Conservation (phyloP, 1,139 yeast species). For the Kodamaea fungicola region DNA sequence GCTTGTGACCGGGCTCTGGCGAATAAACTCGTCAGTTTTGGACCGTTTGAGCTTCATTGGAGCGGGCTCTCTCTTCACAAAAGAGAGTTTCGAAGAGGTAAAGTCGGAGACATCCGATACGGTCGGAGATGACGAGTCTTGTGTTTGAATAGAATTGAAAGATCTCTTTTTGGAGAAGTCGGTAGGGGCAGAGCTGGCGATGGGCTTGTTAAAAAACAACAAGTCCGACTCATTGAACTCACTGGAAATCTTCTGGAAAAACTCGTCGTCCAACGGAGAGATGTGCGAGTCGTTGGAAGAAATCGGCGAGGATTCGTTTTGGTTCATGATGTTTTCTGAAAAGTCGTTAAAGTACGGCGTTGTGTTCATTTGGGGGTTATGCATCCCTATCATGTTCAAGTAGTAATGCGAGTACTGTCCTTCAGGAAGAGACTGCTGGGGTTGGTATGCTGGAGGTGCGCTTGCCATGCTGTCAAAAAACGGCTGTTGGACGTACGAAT, state of each 20-base stretch:
- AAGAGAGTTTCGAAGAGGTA: background rate
- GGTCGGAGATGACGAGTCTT: constrained; percentile 1
- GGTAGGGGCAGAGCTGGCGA: background rate
- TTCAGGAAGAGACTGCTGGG: too few species aligned
- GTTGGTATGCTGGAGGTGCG: too few species aligned
- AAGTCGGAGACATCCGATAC: constrained; percentile 2
- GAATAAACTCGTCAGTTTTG: constrained; percentile 4
- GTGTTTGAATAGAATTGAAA: constrained; percentile 8
- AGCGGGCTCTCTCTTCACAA: constrained; percentile 6
- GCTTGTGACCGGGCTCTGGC: constrained; percentile 4
- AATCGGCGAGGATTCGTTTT: constrained; percentile 8
- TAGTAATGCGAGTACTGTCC: constrained; percentile 8
- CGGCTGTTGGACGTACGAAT: background rate
- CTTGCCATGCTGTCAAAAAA: background rate
- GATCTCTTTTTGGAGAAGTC: constrained; percentile 9
- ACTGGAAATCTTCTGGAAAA: constrained; percentile 13
- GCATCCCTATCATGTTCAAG: constrained; percentile 10
- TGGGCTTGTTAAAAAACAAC: background rate
- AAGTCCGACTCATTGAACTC: background rate
- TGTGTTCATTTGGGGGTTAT: constrained; percentile 4
- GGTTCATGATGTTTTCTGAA: constrained; percentile 2
- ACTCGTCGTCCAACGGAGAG: constrained; percentile 18
- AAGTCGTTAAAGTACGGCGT: constrained; percentile 16
- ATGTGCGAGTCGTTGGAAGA: constrained; percentile 13
- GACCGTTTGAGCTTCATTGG: constrained; percentile 4